phyloP scores from a whole-genome alignment of 75 land plant species.

The Pseudotsuga menziesii region DNA sequence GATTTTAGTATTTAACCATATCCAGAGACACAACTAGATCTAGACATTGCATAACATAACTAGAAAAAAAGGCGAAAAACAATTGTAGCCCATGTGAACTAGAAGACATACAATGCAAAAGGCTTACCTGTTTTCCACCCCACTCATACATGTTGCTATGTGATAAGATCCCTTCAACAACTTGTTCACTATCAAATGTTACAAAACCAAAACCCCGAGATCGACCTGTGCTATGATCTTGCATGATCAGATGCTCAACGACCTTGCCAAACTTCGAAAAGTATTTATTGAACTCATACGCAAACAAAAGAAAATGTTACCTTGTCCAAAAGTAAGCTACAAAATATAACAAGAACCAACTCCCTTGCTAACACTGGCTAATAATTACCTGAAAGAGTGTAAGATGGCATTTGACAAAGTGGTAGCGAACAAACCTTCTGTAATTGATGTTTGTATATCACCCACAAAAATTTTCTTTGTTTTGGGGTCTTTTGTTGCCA shows the following conservation, averaged over 20 bases:
- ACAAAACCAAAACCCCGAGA: slow-evolving; percentile 96
- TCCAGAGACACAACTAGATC: neutral
- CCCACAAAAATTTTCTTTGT: slow-evolving; percentile 96
- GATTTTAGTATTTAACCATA: no score
- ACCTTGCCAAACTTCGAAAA: slow-evolving; percentile 76
- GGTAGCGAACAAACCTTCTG: slow-evolving; percentile 45
- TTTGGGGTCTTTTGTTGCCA: slow-evolving; percentile 60
- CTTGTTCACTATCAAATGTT: slow-evolving; percentile 76
- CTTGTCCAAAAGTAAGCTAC: neutral
- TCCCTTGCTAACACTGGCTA: no score
- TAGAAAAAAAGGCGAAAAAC: neutral
- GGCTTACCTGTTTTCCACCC: slow-evolving; percentile 75
- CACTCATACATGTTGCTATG: slow-evolving; percentile 84
- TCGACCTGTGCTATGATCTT: slow-evolving; percentile 75
- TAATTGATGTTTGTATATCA: slow-evolving; percentile 73
- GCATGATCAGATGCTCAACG: slow-evolving; percentile 79
- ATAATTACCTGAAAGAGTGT: no score
- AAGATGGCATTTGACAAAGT: neutral
- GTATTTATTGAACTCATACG: slow-evolving; percentile 81
- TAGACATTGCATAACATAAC: no score
- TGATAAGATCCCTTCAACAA: slow-evolving; percentile 70
- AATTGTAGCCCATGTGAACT: neutral
- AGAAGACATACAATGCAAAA: neutral
- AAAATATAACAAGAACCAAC: no score
- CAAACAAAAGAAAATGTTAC: neutral